phyloP scores from a whole-genome alignment of 345 rosid species.

The Barbarea vulgaris region DNA sequence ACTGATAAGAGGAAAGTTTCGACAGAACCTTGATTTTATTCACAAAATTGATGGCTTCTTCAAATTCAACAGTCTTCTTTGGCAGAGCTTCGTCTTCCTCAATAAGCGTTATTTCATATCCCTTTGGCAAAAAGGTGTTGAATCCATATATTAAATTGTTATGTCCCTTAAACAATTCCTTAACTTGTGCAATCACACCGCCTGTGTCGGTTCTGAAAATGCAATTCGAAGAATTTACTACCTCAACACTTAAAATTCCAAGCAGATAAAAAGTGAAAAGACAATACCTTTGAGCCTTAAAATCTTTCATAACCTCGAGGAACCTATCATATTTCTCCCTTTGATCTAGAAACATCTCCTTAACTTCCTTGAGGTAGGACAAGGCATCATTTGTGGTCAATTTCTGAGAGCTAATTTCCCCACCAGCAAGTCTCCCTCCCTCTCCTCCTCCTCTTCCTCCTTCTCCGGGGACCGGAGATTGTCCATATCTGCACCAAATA shows the following conservation, averaged over 20 bases:
- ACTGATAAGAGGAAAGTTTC: not conserved
- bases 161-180: conserved; percentile 91
- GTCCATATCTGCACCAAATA: conserved; percentile 37
- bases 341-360: conserved; percentile 91
- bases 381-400: conserved; percentile 85
- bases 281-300: conserved; percentile 86
- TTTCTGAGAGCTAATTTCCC: conserved; percentile 49
- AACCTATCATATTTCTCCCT: conserved; percentile 82
- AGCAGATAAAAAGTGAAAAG: not conserved
- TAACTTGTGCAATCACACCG: conserved; percentile 95
- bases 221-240: conserved; percentile 19
- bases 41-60: conserved; percentile 75
- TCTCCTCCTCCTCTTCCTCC: conserved; percentile 10
- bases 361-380: conserved; percentile 80
- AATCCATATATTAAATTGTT: conserved; percentile 84
- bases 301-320: conserved; percentile 96
- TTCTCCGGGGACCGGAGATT: conserved; percentile 52
- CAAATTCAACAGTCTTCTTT: conserved; percentile 87
- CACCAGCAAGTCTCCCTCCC: conserved; percentile 42
- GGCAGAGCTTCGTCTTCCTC: conserved; percentile 58
- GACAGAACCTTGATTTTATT: conserved; percentile 77
- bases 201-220: conserved; percentile 79
- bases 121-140: conserved; percentile 95
- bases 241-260: not conserved
- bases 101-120: conserved; percentile 81